Conservation (phyloP, 805 yeast species). For the Suhomyces kilbournensis region DNA sequence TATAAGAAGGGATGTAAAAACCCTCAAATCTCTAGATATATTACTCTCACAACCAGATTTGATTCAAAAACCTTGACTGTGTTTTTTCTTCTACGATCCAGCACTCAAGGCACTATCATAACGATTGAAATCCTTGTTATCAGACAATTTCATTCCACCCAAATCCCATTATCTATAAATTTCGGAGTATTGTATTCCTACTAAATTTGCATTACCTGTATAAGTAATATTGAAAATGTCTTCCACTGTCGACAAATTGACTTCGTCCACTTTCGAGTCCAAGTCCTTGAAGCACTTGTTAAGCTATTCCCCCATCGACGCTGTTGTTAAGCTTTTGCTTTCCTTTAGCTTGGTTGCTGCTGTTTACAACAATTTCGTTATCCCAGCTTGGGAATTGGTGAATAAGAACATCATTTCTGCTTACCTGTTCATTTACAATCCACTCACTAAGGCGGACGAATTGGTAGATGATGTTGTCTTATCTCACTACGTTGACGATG, state of each 20-base stretch:
- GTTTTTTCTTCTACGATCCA: background rate
- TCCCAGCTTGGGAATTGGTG: constrained; percentile 18
- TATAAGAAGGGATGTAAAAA: constrained; percentile 8
- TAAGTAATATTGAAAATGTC: constrained; percentile 4
- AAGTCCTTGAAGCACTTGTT: constrained; percentile 31
- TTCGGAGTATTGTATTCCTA: background rate
- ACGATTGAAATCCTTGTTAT: background rate
- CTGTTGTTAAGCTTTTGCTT: constrained; percentile 19
- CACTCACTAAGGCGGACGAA: constrained; percentile 10
- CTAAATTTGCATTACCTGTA: background rate
- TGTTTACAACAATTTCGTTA: constrained; percentile 21
- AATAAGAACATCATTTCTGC: constrained; percentile 21
- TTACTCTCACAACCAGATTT: background rate
- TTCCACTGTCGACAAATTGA: constrained; percentile 7
- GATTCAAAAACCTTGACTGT: background rate
- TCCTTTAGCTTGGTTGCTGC: constrained; percentile 23
- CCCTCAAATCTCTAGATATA: background rate
- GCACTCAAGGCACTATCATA: background rate
- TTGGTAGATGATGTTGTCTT: constrained; percentile 11
- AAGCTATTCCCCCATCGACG: constrained; percentile 29
- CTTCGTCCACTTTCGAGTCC: constrained; percentile 25
- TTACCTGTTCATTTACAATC: constrained; percentile 14
- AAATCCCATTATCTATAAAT: background rate
- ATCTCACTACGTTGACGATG: constrained; percentile 9
- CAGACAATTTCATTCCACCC: background rate